These are phyloP conservation scores for Schizonepeta tenuifolia DNA, from an alignment of 257 asterid species.

Conservation along the genomic window DNA sequence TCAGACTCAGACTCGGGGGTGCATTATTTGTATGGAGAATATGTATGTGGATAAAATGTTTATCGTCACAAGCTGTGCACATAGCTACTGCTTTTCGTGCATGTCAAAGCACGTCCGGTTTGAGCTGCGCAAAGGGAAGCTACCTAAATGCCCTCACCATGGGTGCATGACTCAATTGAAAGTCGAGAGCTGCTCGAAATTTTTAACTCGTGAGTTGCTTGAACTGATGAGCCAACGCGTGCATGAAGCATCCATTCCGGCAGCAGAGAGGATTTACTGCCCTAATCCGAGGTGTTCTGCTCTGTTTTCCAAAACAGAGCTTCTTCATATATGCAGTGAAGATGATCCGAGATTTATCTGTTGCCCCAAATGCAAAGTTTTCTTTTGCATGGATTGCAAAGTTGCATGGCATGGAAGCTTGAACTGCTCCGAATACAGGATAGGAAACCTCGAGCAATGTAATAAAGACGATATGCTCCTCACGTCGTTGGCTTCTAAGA, in stretches of 20 bases:
- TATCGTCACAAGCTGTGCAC: constrained; percentile 47
- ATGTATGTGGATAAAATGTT: constrained; percentile 45
- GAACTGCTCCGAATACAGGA: constrained; percentile 39
- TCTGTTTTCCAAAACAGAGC: constrained; percentile 48
- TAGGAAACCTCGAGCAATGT: constrained; percentile 38
- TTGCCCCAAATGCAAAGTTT: constrained; percentile 50
- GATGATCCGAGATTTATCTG: constrained; percentile 10
- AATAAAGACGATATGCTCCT: constrained; percentile 46
- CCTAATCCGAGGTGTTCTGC: constrained; percentile 64
- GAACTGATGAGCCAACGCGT: constrained; percentile 48
- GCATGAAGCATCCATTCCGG: constrained; percentile 59
- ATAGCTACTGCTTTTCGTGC: constrained; percentile 58
- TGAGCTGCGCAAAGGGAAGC: constrained; percentile 50
- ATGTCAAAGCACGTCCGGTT: constrained; percentile 53
- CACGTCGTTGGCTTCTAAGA: constrained; percentile 50
- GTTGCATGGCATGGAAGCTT: constrained; percentile 61
- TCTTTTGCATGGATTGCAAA: constrained; percentile 58
- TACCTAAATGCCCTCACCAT: constrained; percentile 59
- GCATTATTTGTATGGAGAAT: constrained; percentile 61
- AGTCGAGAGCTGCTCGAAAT: constrained; percentile 44
- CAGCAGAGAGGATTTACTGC: constrained; percentile 52
- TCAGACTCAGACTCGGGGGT: constrained; percentile 40
- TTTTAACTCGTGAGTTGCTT: constrained; percentile 49
- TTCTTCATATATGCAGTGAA: constrained; percentile 2
- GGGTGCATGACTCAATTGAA: constrained; percentile 46